Evolutionary conservation across 1,284 basidiomycete genomes (phyloP).

Genomic region (Rugiboletus extremiorientalis): DNA sequence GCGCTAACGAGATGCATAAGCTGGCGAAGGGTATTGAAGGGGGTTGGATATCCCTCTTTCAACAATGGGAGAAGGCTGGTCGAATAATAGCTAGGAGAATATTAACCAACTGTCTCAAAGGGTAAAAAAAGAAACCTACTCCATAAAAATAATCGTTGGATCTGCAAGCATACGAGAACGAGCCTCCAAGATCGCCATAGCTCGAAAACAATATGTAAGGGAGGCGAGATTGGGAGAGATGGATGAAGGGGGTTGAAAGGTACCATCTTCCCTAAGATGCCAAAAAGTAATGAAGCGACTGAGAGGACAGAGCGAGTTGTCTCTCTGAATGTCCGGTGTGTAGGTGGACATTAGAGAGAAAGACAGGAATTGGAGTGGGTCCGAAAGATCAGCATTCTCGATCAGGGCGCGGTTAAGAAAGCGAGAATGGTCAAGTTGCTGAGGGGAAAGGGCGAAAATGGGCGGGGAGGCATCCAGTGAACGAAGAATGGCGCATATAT

Average conservation of each 20-base stretch:
- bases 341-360: too few species aligned
- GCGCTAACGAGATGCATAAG: not conserved
- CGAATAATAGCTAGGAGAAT: not conserved
- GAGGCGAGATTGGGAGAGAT: slow-evolving; percentile 2
- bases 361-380: too few species aligned
- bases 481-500: too few species aligned
- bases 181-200: not conserved
- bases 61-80: not conserved
- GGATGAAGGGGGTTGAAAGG: not conserved
- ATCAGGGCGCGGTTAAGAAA: too few species aligned
- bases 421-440: too few species aligned
- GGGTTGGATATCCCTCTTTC: not conserved
- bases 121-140: not conserved
- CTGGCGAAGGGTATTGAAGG: not conserved
- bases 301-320: not conserved
- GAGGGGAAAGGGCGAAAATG: too few species aligned
- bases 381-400: too few species aligned
- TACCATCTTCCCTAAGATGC: slow-evolving; percentile 2
- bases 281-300: not conserved
- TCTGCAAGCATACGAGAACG: too few species aligned
- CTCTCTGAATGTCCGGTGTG: too few species aligned
- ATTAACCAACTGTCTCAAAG: too few species aligned
- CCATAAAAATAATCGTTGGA: too few species aligned
- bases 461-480: too few species aligned
- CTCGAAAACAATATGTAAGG: not conserved